Evolutionary conservation across 306 rosid species (phyloP).

Genomic region (Cicer pinnatifidum): DNA sequence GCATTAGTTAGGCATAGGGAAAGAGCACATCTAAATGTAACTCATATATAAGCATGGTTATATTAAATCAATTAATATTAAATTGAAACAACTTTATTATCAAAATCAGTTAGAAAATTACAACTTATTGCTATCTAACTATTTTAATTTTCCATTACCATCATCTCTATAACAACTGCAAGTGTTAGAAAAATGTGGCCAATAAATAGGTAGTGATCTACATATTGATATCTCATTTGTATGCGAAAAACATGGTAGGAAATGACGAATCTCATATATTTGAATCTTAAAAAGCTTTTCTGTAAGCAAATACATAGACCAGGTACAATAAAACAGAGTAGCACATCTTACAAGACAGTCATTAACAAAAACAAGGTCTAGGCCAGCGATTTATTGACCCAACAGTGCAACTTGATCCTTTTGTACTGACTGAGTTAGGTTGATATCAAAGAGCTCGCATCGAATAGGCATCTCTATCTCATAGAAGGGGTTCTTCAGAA

Average conservation of each 20-base stretch:
- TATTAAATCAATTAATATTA: too few species aligned
- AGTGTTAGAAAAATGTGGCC: not conserved
- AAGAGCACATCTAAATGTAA: too few species aligned
- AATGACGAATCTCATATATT: constrained; percentile 6
- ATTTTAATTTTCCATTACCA: not conserved
- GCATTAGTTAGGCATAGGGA: too few species aligned
- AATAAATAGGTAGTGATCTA: not conserved
- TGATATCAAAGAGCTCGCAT: constrained; percentile 89
- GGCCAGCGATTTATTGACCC: constrained; percentile 56
- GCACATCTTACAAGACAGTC: constrained; percentile 22
- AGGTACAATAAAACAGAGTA: constrained; percentile 23
- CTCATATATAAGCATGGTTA: too few species aligned
- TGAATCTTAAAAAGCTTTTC: not conserved
- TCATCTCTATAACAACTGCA: not conserved
- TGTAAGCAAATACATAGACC: not conserved
- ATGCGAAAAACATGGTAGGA: not conserved
- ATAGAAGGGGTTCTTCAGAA: constrained; percentile 93
- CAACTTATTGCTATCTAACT: too few species aligned
- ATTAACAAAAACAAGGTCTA: not conserved
- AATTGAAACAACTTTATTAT: too few species aligned
- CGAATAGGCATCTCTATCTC: constrained; percentile 99
- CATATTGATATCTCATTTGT: constrained; percentile 4
- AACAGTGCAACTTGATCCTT: constrained; percentile 84
- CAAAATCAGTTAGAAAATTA: too few species aligned
- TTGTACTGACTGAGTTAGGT: constrained; percentile 72